phyloP scores from a whole-genome alignment of 805 yeast species.

The Danielozyma ontarioensis region DNA sequence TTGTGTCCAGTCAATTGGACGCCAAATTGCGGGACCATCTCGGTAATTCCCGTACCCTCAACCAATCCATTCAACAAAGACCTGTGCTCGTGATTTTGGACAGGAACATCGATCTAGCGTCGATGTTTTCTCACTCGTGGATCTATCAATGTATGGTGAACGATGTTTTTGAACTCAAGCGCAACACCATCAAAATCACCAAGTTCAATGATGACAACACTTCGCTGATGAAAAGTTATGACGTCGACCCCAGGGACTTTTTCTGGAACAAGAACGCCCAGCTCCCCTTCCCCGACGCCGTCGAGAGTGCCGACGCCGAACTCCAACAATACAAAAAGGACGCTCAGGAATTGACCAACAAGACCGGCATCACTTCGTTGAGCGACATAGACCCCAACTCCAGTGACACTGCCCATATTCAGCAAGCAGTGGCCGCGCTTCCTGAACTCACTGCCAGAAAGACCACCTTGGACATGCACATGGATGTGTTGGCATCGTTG shows the following conservation, averaged over 20 bases:
- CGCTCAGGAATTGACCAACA: constrained; percentile 78
- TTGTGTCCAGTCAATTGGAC: constrained; percentile 84
- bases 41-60: constrained; percentile 49
- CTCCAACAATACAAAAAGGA: constrained; percentile 77
- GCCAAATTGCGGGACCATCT: constrained; percentile 80
- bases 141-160: constrained; percentile 94
- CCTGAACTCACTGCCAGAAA: constrained; percentile 92
- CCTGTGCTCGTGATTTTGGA: constrained; percentile 80
- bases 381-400: constrained; percentile 63
- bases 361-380: constrained; percentile 66
- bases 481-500: constrained; percentile 86
- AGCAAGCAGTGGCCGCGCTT: constrained; percentile 83
- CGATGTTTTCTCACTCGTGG: constrained; percentile 97
- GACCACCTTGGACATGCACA: constrained; percentile 88
- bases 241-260: constrained; percentile 88
- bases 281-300: constrained; percentile 97
- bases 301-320: constrained; percentile 88
- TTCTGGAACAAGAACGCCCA: constrained; percentile 85
- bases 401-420: constrained; percentile 62
- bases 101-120: constrained; percentile 82
- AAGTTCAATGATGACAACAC: constrained; percentile 26
- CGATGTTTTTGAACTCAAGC: constrained; percentile 77
- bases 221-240: constrained; percentile 54
- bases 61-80: constrained; percentile 42
- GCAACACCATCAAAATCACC: constrained; percentile 73